These are phyloP conservation scores for Stagonosporopsis rhizophila DNA, from an alignment of 2,329 filamentous ascomycete genomes.

Conservation along the genomic window DNA sequence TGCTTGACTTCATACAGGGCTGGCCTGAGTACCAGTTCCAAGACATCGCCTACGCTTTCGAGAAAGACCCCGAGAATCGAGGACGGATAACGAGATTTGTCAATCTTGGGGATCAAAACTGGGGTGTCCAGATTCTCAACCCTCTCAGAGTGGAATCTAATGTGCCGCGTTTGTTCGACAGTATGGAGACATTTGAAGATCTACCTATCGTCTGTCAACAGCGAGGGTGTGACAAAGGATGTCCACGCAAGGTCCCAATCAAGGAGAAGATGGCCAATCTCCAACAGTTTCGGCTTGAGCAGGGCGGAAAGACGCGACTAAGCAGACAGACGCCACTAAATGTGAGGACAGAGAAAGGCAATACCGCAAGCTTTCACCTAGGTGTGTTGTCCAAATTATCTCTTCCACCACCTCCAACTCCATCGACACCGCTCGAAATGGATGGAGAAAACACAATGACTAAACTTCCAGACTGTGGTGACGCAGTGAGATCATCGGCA, in stretches of 20 bases:
- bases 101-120: not conserved
- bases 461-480: not conserved
- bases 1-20: slow-evolving; percentile 17
- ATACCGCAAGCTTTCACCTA: not conserved
- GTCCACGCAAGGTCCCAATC: not conserved
- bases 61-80: slow-evolving; percentile 5
- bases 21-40: not conserved
- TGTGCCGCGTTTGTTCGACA: not conserved
- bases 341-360: not conserved
- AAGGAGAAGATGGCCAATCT: not conserved
- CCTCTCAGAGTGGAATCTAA: not conserved
- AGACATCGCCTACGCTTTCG: slow-evolving; percentile 11
- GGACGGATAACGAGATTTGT: not conserved
- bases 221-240: not conserved
- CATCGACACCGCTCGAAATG: not conserved
- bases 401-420: not conserved
- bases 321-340: not conserved
- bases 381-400: not conserved
- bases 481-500: not conserved
- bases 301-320: not conserved
- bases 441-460: not conserved
- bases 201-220: not conserved
- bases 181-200: not conserved
- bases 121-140: slow-evolving; percentile 7
- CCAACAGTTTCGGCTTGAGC: slow-evolving; percentile 1